Percentiles rank a stretch among this genome's conserved stretches.
phyloP scores from a whole-genome alignment of 305 asterid species.

The Fraxinus albicans region DNA sequence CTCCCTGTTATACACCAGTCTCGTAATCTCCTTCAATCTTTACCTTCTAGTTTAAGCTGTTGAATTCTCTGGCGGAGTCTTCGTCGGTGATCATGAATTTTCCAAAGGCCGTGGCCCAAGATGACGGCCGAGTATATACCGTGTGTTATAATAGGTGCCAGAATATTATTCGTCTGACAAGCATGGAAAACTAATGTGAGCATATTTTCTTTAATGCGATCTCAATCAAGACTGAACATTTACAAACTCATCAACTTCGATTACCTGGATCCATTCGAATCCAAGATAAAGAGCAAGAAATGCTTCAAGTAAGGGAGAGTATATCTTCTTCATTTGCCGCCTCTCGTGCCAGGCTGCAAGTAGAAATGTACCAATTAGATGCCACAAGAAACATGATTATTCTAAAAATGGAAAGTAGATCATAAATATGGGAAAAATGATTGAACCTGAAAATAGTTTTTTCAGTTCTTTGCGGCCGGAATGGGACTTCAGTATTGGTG shows the following conservation, averaged over 20 bases:
- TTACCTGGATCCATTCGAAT: slow-evolving; percentile 93
- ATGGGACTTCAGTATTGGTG: slow-evolving; percentile 74
- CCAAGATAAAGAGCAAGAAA: slow-evolving; percentile 89
- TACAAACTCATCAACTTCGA: not conserved
- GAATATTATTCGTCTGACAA: slow-evolving; percentile 71
- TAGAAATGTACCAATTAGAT: not conserved
- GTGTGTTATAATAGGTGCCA: slow-evolving; percentile 85
- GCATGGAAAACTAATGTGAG: not conserved
- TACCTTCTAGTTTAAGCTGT: slow-evolving; percentile 55
- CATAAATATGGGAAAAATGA: not conserved
- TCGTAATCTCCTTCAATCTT: slow-evolving; percentile 35
- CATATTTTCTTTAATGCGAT: not conserved
- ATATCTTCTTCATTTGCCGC: slow-evolving; percentile 93
- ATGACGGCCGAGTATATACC: slow-evolving; percentile 85
- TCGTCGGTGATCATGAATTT: slow-evolving; percentile 80
- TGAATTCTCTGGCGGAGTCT: slow-evolving; percentile 74
- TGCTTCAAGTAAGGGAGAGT: slow-evolving; percentile 83
- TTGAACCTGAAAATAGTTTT: slow-evolving; percentile 81
- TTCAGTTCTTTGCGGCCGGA: slow-evolving; percentile 79
- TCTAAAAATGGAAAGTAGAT: not conserved
- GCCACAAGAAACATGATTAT: not conserved
- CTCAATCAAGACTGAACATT: not conserved
- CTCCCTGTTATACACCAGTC: slow-evolving; percentile 1
- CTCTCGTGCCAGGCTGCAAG: slow-evolving; percentile 91
- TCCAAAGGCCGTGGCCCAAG: slow-evolving; percentile 92